Evolutionary conservation across 163 green algal species (phyloP), one percentile per base, ranked within the genome.

Genomic region (Coccomyxa subellipsoidea): DNA sequence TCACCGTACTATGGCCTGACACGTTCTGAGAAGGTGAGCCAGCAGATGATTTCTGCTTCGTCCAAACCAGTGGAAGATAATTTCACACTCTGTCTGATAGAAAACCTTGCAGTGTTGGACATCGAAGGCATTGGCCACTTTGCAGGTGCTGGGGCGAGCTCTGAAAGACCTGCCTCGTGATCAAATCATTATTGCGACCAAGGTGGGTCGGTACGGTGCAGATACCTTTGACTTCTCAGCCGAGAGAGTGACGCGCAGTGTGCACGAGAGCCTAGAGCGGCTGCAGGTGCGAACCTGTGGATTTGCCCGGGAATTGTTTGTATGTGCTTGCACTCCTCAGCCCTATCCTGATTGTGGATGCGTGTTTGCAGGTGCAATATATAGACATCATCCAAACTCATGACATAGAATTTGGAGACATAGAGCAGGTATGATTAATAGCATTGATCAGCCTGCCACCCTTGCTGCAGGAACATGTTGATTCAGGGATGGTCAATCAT

Each of bases 311-410:
- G n/a, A n/a, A n/a, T n/a, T n/a, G n/a, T n/a, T n/a, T n/a, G n/a
- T n/a, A n/a, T n/a, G n/a, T n/a, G n/a, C n/a, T n/a, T n/a, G n/a
- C n/a, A n/a, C n/a, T n/a, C n/a, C n/a, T n/a, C n/a, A n/a, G n/a
- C n/a, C n/a, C n/a, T n/a, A n/a, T n/a, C n/a, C n/a, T n/a, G n/a
- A n/a, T n/a, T n/a, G n/a, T n/a, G n/a, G n/a, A n/a, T n/a, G n/a
- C n/a, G 27, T 34, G 66, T 73, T 35, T 73, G 66, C 66, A 93
- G 77, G 38, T 96, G 10, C 59, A 84, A 8, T 98, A 98, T 83
- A 83, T 99, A 2, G 96, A 99, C 89, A 83, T 99, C 36, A 91
- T 99, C 0, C 94, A 98, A 36, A 95, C 89, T 80, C 96, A 99
- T 80, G 96, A 99, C 88, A 97, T 99, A 4, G 96, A 99, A 87